phyloP scores from a whole-genome alignment of 352 stramenopile genomes.

The Lagenidium giganteum region DNA sequence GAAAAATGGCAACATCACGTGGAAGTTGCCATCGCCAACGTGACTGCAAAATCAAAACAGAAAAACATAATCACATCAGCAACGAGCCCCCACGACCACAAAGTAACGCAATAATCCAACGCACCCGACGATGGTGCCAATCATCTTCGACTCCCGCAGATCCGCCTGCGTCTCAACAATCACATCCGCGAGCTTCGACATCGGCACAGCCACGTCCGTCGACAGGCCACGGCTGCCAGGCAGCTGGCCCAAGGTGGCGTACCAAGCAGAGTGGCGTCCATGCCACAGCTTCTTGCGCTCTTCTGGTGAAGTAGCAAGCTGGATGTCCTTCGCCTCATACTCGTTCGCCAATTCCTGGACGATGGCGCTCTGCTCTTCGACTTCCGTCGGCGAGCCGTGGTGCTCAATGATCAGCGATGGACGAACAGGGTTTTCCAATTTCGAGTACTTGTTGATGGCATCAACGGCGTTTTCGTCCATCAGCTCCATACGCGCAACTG shows the following conservation, averaged over 20 bases:
- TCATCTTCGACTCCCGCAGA: slow-evolving; percentile 81
- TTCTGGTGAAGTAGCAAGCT: slow-evolving; percentile 58
- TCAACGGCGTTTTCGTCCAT: slow-evolving; percentile 80
- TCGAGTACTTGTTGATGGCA: slow-evolving; percentile 85
- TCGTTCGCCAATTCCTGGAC: slow-evolving; percentile 85
- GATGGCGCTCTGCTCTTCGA: slow-evolving; percentile 85
- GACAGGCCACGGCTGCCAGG: slow-evolving; percentile 80
- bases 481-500: slow-evolving; percentile 82
- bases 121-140: slow-evolving; percentile 90
- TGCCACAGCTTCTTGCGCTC: slow-evolving; percentile 84
- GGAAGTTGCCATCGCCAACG: slow-evolving; percentile 97
- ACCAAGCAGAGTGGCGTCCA: slow-evolving; percentile 83
- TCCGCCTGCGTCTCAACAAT: slow-evolving; percentile 92
- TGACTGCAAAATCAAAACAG: slow-evolving; percentile 28
- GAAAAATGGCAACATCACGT: slow-evolving; percentile 94
- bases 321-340: slow-evolving; percentile 79
- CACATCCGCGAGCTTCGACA: slow-evolving; percentile 90
- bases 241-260: slow-evolving; percentile 75
- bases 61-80: slow-evolving; percentile 3
- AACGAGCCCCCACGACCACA: not conserved
- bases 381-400: slow-evolving; percentile 66
- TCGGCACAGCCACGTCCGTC: slow-evolving; percentile 97
- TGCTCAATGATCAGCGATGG: slow-evolving; percentile 96
- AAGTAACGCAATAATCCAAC: not conserved
- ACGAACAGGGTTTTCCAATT: slow-evolving; percentile 65